Evolutionary conservation across 257 asterid species (phyloP), one percentile per base, ranked within the genome.

Genomic region (Solanum microdontum): DNA sequence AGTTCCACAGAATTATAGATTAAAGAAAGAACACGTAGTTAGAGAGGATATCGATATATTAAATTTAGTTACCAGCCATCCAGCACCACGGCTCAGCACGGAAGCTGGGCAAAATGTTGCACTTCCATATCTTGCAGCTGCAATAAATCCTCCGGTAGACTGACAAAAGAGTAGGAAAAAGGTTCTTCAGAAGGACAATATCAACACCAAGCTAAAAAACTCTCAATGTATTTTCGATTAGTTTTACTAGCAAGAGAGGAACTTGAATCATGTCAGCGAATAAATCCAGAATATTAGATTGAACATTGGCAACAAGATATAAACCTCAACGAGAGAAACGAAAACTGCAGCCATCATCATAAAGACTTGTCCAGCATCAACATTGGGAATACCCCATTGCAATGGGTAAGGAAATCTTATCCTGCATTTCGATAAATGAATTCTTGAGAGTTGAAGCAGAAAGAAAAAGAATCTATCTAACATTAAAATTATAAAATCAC

Each of bases 111-210:
- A 68, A 86, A 91, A 93, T 1, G 98, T 95, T n/a, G 98, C 98
- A 90, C 99, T 92, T 48, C 90, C 97, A 40, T 92, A 94, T 87
- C 98, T 93, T 79, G 95, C 89, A 48, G 99, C 98, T 88, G 98
- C 99, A 70, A 96, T 93, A 84, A 96, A 94, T 21, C 94, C 94
- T 40, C 99, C 98, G 0, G 98, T 95, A 33, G 99, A 96, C 99
- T 96, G 93, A 85, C 60, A 23, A 62, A 73, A 28, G 34, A 32
- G 76, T 33, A 6, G 11, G 34, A 21, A 30, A 86, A 32, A 7
- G 64, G 45, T 23, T 76, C 23, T 30, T 72, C 68, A 86, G 69
- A 19, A 84, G 19, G 80, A 24, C 24, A 62, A 32, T 62, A 12
- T 84, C 21, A 62, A n/a, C 28, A 62, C 28, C 36, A 36, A 64